Percentiles rank a stretch among this genome's conserved stretches.
Evolutionary conservation across 148 eudicot genomes (phyloP).

Genomic region (Simmondsia chinensis): DNA sequence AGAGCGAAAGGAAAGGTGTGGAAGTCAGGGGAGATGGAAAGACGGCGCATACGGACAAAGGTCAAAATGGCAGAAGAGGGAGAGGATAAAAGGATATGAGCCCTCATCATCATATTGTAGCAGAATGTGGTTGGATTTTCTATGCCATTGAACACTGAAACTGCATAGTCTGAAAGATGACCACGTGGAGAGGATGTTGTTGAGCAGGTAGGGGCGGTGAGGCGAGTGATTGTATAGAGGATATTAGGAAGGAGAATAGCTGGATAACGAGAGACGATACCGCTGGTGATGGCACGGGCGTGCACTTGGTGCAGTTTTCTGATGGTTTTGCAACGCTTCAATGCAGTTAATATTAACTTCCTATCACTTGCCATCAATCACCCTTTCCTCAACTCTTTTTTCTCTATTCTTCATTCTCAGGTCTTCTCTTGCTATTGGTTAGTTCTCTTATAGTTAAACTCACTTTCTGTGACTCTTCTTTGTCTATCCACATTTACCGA

Average conservation of each 20-base stretch:
- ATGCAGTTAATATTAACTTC: slow-evolving; percentile 5
- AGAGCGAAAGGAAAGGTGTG: slow-evolving; percentile 81
- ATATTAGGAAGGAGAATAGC: slow-evolving; percentile 38
- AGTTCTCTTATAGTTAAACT: too few species aligned
- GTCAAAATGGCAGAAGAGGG: slow-evolving; percentile 36
- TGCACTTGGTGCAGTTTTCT: slow-evolving; percentile 59
- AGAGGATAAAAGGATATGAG: slow-evolving; percentile 40
- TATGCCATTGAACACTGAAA: slow-evolving; percentile 40
- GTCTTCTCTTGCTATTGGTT: too few species aligned
- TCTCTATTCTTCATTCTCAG: slow-evolving; percentile 2
- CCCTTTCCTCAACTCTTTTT: neutral
- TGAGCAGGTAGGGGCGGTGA: slow-evolving; percentile 5
- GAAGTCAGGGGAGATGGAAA: slow-evolving; percentile 40
- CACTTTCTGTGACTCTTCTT: too few species aligned
- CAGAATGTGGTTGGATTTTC: slow-evolving; percentile 49
- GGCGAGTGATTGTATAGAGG: slow-evolving; percentile 29
- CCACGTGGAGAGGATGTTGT: slow-evolving; percentile 3
- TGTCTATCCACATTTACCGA: too few species aligned
- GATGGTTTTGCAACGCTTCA: slow-evolving; percentile 42
- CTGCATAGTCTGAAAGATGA: slow-evolving; percentile 26
- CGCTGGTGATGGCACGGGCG: slow-evolving; percentile 46
- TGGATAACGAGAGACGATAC: slow-evolving; percentile 26
- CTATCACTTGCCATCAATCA: slow-evolving; percentile 4
- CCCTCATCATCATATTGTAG: slow-evolving; percentile 64
- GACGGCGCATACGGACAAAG: slow-evolving; percentile 46